Percentiles rank a stretch among this genome's conserved stretches.
Conservation (phyloP, 768 basidiomycete species). For the Trametes gibbosa region DNA sequence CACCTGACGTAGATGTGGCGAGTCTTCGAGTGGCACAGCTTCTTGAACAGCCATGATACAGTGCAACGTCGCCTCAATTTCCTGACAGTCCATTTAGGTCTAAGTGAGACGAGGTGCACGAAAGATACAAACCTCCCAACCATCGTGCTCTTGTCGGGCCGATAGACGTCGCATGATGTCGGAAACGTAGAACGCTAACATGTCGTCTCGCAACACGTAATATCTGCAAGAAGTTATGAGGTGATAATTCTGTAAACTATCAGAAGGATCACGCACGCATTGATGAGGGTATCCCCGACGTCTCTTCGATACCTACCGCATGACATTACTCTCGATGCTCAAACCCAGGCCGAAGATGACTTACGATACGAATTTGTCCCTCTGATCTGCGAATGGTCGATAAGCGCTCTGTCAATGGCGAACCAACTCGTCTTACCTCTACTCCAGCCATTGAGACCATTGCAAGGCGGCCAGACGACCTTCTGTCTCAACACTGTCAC, state of each 20-base stretch:
- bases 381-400: constrained; percentile 53
- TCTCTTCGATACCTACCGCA: constrained; percentile 71
- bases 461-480: constrained; percentile 62
- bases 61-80: constrained; percentile 83
- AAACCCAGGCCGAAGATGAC: constrained; percentile 24
- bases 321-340: neutral
- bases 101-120: neutral
- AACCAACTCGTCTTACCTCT: constrained; percentile 51
- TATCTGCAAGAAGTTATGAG: constrained; percentile 45
- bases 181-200: constrained; percentile 69
- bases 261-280: constrained; percentile 56
- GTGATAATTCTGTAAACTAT: no score
- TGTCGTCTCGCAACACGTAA: constrained; percentile 82
- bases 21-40: constrained; percentile 64
- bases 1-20: constrained; percentile 53
- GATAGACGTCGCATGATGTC: constrained; percentile 58
- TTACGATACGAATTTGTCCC: constrained; percentile 77
- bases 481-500: constrained; percentile 71
- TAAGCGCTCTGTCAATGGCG: neutral
- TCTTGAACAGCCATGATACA: constrained; percentile 87
- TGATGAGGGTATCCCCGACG: constrained; percentile 84
- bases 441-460: constrained; percentile 50
- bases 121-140: constrained; percentile 69
- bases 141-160: constrained; percentile 39
- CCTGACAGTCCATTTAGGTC: constrained; percentile 39